phyloP scores from a whole-genome alignment of 306 rosid species.

The Prunus kanzakura region DNA sequence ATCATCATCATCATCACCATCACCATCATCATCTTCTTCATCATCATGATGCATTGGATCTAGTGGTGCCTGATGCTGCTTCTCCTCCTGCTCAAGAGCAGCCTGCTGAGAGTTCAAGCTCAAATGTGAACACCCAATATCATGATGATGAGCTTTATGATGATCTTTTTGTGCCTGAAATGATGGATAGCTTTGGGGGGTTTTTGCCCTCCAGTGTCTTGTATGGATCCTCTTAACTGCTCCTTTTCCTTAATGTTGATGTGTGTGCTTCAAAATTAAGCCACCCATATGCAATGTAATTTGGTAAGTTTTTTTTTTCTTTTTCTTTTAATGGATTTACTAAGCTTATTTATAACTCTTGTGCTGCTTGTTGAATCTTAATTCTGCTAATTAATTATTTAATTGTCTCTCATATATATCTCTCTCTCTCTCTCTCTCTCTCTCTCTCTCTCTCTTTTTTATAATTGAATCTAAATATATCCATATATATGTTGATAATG shows the following conservation, averaged over 20 bases:
- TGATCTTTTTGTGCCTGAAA: slow-evolving; percentile 49
- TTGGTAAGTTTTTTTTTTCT: background rate
- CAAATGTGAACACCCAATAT: background rate
- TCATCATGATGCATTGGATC: background rate
- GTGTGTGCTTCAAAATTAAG: background rate
- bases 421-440: too few relatives aligned
- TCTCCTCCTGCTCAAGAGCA: background rate
- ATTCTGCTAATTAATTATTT: background rate
- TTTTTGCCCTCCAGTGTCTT: slow-evolving; percentile 31
- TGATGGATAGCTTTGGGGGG: slow-evolving; percentile 49
- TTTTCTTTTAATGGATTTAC: too few relatives aligned
- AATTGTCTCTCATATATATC: too few relatives aligned
- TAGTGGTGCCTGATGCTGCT: background rate
- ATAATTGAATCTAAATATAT: too few relatives aligned
- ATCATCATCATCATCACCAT: too few relatives aligned
- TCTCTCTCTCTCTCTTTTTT: too few relatives aligned
- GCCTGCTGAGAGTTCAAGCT: slow-evolving; percentile 24
- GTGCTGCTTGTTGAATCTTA: too few relatives aligned
- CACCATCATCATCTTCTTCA: background rate
- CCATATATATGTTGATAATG: too few relatives aligned
- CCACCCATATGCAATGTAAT: slow-evolving; percentile 23
- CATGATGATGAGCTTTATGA: slow-evolving; percentile 33
- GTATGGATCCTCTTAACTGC: slow-evolving; percentile 32
- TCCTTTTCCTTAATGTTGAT: background rate
- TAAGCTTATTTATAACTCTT: background rate